Conservation (phyloP, 305 asterid species). For the Fraxinus velutina region DNA sequence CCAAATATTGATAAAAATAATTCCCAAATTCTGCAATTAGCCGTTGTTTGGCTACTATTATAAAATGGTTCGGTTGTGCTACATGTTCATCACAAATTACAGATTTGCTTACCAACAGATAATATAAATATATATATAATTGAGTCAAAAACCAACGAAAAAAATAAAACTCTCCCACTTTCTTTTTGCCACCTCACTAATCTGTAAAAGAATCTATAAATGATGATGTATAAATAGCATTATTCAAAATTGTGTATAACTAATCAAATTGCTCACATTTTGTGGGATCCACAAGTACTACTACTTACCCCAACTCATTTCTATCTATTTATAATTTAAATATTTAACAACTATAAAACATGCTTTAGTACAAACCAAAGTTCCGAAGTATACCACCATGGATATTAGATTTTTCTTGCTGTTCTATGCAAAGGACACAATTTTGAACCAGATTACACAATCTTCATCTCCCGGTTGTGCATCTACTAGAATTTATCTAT, state of each 20-base stretch:
- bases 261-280: neutral
- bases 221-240: too few relatives aligned
- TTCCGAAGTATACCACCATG: neutral
- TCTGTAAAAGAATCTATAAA: too few relatives aligned
- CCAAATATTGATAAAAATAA: neutral
- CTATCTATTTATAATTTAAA: neutral
- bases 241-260: too few relatives aligned
- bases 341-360: neutral
- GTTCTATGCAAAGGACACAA: neutral
- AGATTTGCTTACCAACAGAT: too few relatives aligned
- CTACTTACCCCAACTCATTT: neutral
- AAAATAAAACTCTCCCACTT: too few relatives aligned
- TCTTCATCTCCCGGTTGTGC: neutral
- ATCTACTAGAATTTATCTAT: neutral
- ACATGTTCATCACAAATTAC: too few relatives aligned
- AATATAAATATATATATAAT: too few relatives aligned
- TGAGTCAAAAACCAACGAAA: too few relatives aligned
- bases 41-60: neutral
- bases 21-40: neutral
- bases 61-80: too few relatives aligned
- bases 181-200: too few relatives aligned
- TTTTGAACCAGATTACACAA: neutral
- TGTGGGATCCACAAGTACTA: neutral
- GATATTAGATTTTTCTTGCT: neutral
- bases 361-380: neutral